These are phyloP conservation scores for Coemansia sp. DNA, from an alignment of 192 early-diverging fungal species.

Conservation along the genomic window DNA sequence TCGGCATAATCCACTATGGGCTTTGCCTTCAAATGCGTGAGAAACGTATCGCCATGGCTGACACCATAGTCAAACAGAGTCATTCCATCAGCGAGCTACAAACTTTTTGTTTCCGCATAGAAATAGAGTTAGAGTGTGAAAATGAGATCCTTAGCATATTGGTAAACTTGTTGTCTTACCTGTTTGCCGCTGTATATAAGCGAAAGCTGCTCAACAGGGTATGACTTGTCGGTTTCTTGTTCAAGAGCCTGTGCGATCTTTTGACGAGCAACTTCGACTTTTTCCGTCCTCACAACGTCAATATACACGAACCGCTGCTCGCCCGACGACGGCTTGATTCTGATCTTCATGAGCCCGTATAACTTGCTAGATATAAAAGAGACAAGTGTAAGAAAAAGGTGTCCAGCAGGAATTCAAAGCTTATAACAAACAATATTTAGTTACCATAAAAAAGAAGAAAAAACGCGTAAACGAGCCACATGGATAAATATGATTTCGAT, in stretches of 20 bases:
- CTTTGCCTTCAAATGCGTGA: slow-evolving; percentile 17
- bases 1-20: not conserved
- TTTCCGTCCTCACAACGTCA: not conserved
- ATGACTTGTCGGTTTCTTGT: not conserved
- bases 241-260: not conserved
- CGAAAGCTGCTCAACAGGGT: not conserved
- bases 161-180: not conserved
- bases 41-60: slow-evolving; percentile 27
- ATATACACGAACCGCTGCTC: not conserved
- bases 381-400: too few species aligned
- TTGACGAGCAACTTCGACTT: not conserved
- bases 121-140: not conserved
- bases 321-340: not conserved
- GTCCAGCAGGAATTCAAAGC: too few species aligned
- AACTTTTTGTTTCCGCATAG: not conserved
- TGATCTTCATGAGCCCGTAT: not conserved
- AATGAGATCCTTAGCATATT: not conserved
- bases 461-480: too few species aligned
- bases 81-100: slow-evolving; percentile 43
- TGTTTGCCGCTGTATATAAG: slow-evolving; percentile 5
- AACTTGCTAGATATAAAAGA: too few species aligned
- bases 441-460: too few species aligned
- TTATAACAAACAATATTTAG: too few species aligned
- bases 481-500: too few species aligned
- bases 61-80: slow-evolving; percentile 45